Evolutionary conservation across 1,284 basidiomycete species (phyloP).

Genomic region (Veloporphyrellus conicus): DNA sequence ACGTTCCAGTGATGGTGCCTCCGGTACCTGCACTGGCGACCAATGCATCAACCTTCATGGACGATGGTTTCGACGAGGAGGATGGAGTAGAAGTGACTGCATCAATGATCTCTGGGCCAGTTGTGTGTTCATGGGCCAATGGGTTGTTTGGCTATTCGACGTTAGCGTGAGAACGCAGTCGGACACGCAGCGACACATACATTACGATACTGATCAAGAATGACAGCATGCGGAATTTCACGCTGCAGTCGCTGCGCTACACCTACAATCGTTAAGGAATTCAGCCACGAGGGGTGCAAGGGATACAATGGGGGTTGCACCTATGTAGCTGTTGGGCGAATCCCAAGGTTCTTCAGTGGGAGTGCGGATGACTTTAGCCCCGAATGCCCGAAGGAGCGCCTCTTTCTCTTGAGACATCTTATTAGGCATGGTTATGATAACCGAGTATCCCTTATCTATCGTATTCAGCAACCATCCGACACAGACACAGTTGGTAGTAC

Average conservation of each 20-base stretch:
- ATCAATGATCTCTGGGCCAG: constrained; percentile 85
- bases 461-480: constrained; percentile 64
- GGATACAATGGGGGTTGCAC: constrained; percentile 47
- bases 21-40: constrained; percentile 93
- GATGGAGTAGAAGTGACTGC: constrained; percentile 63
- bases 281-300: constrained; percentile 63
- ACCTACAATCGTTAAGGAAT: constrained; percentile 77
- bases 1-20: constrained; percentile 87
- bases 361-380: constrained; percentile 91
- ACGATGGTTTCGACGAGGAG: constrained; percentile 52
- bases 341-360: constrained; percentile 88
- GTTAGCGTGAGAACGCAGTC: constrained; percentile 7
- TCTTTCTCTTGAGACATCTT: constrained; percentile 99
- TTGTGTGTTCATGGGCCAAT: constrained; percentile 81
- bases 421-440: constrained; percentile 92
- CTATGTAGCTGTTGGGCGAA: constrained; percentile 84
- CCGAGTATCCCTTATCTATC: constrained; percentile 80
- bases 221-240: constrained; percentile 81
- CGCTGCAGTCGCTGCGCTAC: constrained; percentile 75
- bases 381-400: constrained; percentile 84
- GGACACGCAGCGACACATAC: constrained; percentile 37
- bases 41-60: constrained; percentile 75
- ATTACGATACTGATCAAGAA: constrained; percentile 87
- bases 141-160: constrained; percentile 78
- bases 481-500: constrained; percentile 39